Evolutionary conservation across 345 rosid genomes (phyloP).

Genomic region (Carallia brachiata): DNA sequence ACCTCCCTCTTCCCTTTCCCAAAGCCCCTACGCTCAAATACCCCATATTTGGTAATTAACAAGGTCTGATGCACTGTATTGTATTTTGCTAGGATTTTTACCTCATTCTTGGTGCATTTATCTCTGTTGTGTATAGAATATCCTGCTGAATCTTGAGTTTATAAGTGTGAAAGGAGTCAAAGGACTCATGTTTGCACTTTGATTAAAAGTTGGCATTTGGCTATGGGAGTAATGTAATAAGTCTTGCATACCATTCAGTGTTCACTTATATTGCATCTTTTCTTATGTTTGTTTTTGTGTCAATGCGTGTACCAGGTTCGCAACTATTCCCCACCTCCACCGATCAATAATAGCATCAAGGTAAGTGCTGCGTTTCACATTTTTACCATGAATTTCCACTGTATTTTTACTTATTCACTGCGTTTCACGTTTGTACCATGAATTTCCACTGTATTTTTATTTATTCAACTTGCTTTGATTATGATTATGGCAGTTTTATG

Average conservation of each 20-base stretch:
- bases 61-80: no score
- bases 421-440: not conserved
- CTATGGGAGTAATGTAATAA: not conserved
- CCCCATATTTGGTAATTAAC: no score
- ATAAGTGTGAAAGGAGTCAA: no score
- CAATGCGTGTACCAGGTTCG: slow-evolving; percentile 58
- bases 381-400: not conserved
- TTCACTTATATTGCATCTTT: not conserved
- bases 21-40: no score
- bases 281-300: slow-evolving; percentile 9
- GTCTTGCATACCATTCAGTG: not conserved
- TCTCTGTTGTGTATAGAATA: no score
- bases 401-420: slow-evolving; percentile 2
- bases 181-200: no score
- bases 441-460: not conserved
- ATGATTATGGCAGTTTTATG: not conserved
- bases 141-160: no score
- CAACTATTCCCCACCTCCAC: slow-evolving; percentile 67
- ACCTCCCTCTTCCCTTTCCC: no score
- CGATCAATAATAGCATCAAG: slow-evolving; percentile 59
- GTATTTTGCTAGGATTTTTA: no score
- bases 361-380: not conserved
- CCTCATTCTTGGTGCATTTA: no score
- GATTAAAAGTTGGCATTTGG: no score
- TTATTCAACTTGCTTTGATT: not conserved